Conservation (phyloP, 257 asterid genomes). For the Avicennia marina region DNA sequence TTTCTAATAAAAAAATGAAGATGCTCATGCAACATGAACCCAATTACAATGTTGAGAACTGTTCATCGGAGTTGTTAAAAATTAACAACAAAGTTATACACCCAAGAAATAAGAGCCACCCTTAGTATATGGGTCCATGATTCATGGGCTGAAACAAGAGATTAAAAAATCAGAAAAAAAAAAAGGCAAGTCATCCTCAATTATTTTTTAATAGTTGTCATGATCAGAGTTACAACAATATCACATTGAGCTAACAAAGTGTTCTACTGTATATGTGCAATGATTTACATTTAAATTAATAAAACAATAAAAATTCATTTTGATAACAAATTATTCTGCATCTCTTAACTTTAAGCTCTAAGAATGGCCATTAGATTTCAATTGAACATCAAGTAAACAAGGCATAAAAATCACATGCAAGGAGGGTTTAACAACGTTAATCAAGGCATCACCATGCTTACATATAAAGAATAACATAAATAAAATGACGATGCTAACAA, state of each 20-base stretch:
- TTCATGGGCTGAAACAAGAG: neutral
- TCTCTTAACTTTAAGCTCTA: neutral
- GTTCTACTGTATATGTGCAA: neutral
- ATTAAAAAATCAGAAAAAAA: neutral
- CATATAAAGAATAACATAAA: constrained; percentile 79
- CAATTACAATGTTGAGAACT: neutral
- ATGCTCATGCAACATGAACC: neutral
- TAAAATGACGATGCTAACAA: constrained; percentile 48
- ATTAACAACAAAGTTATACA: neutral
- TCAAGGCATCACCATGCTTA: constrained; percentile 42
- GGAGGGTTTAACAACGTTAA: neutral
- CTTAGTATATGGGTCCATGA: neutral
- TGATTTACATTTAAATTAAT: constrained; percentile 1
- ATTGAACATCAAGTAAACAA: neutral
- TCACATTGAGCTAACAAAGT: no score
- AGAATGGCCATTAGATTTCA: neutral
- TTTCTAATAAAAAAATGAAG: no score
- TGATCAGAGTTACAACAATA: no score
- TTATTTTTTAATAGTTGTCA: no score
- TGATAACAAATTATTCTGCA: neutral
- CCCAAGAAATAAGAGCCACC: neutral
- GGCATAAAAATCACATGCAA: neutral
- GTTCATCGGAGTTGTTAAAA: neutral
- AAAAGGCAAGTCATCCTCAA: neutral
- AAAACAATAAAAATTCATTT: neutral